Conservation (phyloP, 352 stramenopile genomes). For the Phytophthora fragariae region DNA sequence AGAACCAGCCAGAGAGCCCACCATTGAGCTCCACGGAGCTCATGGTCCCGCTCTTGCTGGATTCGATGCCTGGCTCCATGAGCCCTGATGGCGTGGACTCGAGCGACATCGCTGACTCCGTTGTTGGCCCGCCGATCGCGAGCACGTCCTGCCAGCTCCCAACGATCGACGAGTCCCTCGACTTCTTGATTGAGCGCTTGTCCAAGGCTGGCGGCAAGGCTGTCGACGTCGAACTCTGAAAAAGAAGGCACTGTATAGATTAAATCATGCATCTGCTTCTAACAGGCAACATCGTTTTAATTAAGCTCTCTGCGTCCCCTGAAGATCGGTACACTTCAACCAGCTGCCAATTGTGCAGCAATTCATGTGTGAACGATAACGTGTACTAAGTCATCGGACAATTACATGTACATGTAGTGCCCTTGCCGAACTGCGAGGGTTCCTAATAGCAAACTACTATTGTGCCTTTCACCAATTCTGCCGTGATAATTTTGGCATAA, state of each 20-base stretch:
- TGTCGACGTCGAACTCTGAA: slow-evolving; percentile 25
- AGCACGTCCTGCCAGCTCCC: slow-evolving; percentile 35
- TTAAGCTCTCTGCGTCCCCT: background rate
- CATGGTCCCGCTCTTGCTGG: slow-evolving; percentile 29
- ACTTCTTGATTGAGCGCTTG: slow-evolving; percentile 63
- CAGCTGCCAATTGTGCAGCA: background rate
- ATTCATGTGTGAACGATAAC: background rate
- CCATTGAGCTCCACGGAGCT: slow-evolving; percentile 3
- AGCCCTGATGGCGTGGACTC: slow-evolving; percentile 37
- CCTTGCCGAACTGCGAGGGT: background rate
- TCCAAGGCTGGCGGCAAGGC: slow-evolving; percentile 16
- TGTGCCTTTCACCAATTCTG: too few relatives aligned
- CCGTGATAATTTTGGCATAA: too few relatives aligned
- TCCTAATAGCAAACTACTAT: background rate
- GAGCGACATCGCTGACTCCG: slow-evolving; percentile 18
- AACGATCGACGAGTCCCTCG: slow-evolving; percentile 62
- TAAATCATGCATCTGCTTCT: background rate
- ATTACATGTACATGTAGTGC: background rate
- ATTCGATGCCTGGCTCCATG: slow-evolving; percentile 22
- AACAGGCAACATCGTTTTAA: background rate
- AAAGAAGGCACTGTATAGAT: background rate
- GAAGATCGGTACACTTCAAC: background rate
- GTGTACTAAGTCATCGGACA: background rate
- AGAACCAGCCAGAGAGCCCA: background rate
- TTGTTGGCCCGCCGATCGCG: background rate